Evolutionary conservation across 768 basidiomycete species (phyloP), one percentile per base, ranked within the genome.

Genomic region (Lactarius hengduanensis): DNA sequence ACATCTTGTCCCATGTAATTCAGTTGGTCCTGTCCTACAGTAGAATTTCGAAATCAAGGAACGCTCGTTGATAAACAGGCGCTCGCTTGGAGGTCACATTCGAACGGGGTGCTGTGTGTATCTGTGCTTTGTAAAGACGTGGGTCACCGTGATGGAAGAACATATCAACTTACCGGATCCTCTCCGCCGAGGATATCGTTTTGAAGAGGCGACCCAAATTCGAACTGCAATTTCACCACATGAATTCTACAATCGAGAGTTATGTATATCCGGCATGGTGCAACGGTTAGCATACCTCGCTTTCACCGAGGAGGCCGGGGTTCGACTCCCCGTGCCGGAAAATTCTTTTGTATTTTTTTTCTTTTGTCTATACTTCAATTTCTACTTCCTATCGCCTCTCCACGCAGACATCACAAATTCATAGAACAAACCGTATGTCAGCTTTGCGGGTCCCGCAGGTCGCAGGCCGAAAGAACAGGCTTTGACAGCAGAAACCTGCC

Each of bases 261-360:
- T 40, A 4, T 34, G n/a, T 47, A 53, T 26, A n/a, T 67, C 62
- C 66, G 66, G 63, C 63, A 63, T 67, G 66, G 66, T 67, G 66
- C 53, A 67, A 67, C 66, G 62, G 66, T 32, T 67, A 67, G 62
- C 66, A 67, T 67, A 67, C 66, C 66, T 67, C 66, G 66, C 66
- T 67, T 67, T 67, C 66, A 67, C 66, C 66, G 66, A 67, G 66
- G 66, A 67, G 66, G 40, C 41, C 62, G 66, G 66, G 66, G 66
- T 67, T 67, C 66, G 66, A 67, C 41, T 67, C 66, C 66, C 66
- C 66, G 66, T 63, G 63, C 63, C 66, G 66, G 62, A 67, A 63
- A 16, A 1, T 26, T 41, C 58, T 66, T 47, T 58, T 38, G 57
- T 22, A 3, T 38, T 1, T 38, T 7, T 5, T 22, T 15, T 26